Conservation (phyloP, 2,329 filamentous ascomycete species). For the Tolypocladium ovalisporum region DNA sequence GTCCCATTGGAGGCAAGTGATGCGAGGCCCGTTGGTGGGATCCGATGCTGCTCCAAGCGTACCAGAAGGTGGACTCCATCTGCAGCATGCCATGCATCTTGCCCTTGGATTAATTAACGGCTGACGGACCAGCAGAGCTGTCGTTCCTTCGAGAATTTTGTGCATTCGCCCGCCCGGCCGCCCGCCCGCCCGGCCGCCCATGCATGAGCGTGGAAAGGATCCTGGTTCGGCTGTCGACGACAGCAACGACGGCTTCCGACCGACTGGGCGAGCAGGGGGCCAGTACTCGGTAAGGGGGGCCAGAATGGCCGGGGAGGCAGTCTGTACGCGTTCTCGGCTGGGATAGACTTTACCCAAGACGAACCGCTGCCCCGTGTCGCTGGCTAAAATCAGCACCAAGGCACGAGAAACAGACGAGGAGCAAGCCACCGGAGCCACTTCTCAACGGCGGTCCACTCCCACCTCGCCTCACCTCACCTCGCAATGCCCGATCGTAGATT, state of each 20-base stretch:
- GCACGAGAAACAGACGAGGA: neutral
- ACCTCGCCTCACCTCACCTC: neutral
- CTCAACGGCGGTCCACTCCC: constrained; percentile 1
- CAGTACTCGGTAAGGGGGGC: neutral
- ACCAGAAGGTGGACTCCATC: neutral
- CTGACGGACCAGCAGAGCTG: neutral
- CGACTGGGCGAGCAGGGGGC: neutral
- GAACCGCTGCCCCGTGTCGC: neutral
- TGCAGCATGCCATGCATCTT: neutral
- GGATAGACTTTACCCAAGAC: constrained; percentile 1
- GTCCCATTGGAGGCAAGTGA: neutral
- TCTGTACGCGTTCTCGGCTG: neutral
- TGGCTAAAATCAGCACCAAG: neutral
- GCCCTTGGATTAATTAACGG: too few relatives aligned
- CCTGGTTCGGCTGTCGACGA: neutral
- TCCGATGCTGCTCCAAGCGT: neutral
- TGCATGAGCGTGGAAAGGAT: neutral
- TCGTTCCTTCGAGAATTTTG: neutral
- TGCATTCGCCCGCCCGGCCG: neutral
- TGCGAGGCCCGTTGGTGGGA: neutral
- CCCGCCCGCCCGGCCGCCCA: neutral
- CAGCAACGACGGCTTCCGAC: neutral
- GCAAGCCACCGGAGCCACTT: constrained; percentile 1
- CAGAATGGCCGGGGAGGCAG: neutral
- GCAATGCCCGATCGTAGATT: neutral